phyloP scores from a whole-genome alignment of 805 yeast species.

The Tetrapisispora pingtungensis region DNA sequence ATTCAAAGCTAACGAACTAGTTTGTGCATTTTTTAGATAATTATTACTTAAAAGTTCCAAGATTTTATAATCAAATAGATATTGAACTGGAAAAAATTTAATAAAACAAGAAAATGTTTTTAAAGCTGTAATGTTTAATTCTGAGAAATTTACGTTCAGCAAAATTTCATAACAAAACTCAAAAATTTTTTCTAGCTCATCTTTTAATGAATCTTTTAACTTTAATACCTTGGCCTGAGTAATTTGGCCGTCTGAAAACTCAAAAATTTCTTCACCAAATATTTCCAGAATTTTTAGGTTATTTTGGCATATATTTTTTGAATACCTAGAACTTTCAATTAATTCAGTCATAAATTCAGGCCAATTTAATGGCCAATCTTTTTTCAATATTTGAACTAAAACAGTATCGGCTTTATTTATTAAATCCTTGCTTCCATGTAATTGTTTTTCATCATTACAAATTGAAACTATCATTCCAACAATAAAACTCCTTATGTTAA shows the following conservation, averaged over 20 bases:
- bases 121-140: conserved; percentile 70
- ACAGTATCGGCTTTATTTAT: conserved; percentile 89
- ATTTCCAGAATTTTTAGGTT: conserved; percentile 83
- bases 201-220: conserved; percentile 69
- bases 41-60: conserved; percentile 58
- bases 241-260: conserved; percentile 81
- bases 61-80: conserved; percentile 75
- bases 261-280: conserved; percentile 89
- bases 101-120: conserved; percentile 69
- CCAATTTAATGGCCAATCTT: conserved; percentile 98
- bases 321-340: conserved; percentile 67
- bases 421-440: conserved; percentile 60
- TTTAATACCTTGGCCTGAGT: conserved; percentile 84
- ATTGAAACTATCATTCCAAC: conserved; percentile 85
- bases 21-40: conserved; percentile 63
- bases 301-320: conserved; percentile 89
- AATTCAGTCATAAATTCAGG: conserved; percentile 90
- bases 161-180: conserved; percentile 82
- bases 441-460: conserved; percentile 68
- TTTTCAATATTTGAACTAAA: conserved; percentile 83
- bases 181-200: conserved; percentile 85
- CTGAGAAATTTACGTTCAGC: conserved; percentile 67
- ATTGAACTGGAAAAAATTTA: conserved; percentile 86
- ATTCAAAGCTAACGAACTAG: conserved; percentile 72
- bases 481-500: conserved; percentile 84